Conservation (phyloP, 2,329 filamentous ascomycete genomes). For the Biscogniauxia sp. region DNA sequence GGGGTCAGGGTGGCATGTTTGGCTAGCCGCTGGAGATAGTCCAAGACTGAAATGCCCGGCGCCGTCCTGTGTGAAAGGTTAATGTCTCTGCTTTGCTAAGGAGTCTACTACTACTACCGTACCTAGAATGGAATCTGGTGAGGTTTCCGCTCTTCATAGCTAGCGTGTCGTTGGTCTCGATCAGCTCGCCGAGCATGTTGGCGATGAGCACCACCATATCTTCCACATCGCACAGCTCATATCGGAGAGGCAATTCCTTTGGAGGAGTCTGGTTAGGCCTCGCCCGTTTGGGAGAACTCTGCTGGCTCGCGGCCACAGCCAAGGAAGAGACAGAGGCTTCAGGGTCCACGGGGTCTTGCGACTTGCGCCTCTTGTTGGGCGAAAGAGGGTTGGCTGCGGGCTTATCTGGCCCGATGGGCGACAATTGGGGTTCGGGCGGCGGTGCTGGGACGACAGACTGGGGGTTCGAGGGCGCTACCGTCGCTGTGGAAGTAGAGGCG, state of each 20-base stretch:
- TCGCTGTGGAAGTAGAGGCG: conserved; percentile 27
- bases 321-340: conserved; percentile 27
- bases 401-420: conserved; percentile 16
- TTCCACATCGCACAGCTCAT: conserved; percentile 78
- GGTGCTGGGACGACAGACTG: conserved; percentile 21
- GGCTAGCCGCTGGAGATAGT: conserved; percentile 89
- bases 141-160: conserved; percentile 82
- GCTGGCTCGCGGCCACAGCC: conserved; percentile 32
- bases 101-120: conserved; percentile 23
- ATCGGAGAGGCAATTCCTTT: conserved; percentile 66
- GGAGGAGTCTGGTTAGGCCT: conserved; percentile 49
- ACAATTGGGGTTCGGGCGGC: conserved; percentile 24
- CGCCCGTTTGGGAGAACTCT: conserved; percentile 50
- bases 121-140: conserved; percentile 94
- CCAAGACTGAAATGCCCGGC: conserved; percentile 88
- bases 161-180: conserved; percentile 85
- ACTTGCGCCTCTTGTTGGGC: conserved; percentile 44
- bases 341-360: conserved; percentile 35
- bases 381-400: conserved; percentile 27
- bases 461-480: conserved; percentile 14
- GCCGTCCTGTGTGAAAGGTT: conserved; percentile 47
- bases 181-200: conserved; percentile 93
- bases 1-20: conserved; percentile 92
- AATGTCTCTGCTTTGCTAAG: conserved; percentile 2
- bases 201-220: conserved; percentile 89